These are phyloP conservation scores for Mrakia gelida DNA, from an alignment of 768 basidiomycete genomes.

Conservation along the genomic window DNA sequence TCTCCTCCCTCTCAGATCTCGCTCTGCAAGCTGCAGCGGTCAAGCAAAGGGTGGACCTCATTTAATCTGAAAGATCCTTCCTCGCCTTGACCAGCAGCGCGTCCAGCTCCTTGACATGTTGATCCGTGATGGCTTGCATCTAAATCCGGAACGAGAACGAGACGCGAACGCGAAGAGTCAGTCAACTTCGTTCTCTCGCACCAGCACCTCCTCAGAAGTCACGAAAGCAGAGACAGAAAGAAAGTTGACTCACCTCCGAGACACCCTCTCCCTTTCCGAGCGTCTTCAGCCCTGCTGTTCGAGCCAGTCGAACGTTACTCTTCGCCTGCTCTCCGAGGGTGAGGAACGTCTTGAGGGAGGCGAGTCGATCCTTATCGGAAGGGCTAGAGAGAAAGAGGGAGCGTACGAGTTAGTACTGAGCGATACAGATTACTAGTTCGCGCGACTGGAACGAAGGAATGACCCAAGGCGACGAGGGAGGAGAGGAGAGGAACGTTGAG, in stretches of 20 bases:
- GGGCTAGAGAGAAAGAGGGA: not conserved
- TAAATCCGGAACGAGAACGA: conserved; percentile 4
- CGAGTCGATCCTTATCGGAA: not conserved
- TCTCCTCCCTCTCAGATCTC: not conserved
- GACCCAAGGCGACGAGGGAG: not conserved
- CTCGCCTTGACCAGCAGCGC: conserved; percentile 40
- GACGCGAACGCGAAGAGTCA: not conserved
- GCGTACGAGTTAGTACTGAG: not conserved
- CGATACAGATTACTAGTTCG: no score
- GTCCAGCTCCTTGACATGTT: conserved; percentile 39
- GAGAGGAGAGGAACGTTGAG: not conserved
- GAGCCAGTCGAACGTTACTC: conserved; percentile 39
- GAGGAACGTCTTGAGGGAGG: conserved; percentile 36
- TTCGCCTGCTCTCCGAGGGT: conserved; percentile 42
- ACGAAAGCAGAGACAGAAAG: not conserved
- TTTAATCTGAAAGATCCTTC: conserved; percentile 40
- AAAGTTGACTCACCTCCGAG: conserved; percentile 24
- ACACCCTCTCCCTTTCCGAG: conserved; percentile 38
- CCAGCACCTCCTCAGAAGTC: not conserved
- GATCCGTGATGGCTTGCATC: conserved; percentile 42
- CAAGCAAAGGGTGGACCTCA: not conserved
- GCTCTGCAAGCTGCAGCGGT: not conserved
- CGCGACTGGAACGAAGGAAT: not conserved
- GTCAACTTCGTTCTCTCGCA: no score
- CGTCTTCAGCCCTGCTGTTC: conserved; percentile 42